Conservation (phyloP, 495 filamentous ascomycete genomes). For the Daldinia concentrica region DNA sequence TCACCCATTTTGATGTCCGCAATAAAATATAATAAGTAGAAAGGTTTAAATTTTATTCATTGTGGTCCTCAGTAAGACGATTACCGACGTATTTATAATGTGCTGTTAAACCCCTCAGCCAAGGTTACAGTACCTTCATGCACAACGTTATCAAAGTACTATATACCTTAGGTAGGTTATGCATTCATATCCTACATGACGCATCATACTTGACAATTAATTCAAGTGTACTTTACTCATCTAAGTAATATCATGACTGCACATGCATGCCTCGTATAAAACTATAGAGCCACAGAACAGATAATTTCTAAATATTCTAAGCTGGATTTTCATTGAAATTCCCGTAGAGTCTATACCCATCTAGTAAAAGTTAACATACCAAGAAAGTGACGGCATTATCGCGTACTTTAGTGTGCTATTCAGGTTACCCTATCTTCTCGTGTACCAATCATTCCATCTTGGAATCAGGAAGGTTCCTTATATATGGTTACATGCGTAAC, state of each 20-base stretch:
- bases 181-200: not conserved
- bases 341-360: not conserved
- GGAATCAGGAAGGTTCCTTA: not conserved
- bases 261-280: no score
- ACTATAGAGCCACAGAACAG: no score
- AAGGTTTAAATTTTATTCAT: not conserved
- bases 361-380: not conserved
- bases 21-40: not conserved
- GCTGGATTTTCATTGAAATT: no score
- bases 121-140: not conserved
- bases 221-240: not conserved
- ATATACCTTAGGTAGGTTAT: not conserved
- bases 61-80: not conserved
- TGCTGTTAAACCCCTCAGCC: not conserved
- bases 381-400: not conserved
- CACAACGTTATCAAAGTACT: not conserved
- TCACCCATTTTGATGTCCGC: conserved; percentile 2
- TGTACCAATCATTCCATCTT: not conserved
- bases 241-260: not conserved
- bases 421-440: not conserved
- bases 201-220: not conserved
- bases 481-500: not conserved
- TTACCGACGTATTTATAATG: not conserved
- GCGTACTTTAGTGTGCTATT: not conserved
- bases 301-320: not conserved